Evolutionary conservation across 768 basidiomycete species (phyloP).

Genomic region (Lactarius deliciosus): DNA sequence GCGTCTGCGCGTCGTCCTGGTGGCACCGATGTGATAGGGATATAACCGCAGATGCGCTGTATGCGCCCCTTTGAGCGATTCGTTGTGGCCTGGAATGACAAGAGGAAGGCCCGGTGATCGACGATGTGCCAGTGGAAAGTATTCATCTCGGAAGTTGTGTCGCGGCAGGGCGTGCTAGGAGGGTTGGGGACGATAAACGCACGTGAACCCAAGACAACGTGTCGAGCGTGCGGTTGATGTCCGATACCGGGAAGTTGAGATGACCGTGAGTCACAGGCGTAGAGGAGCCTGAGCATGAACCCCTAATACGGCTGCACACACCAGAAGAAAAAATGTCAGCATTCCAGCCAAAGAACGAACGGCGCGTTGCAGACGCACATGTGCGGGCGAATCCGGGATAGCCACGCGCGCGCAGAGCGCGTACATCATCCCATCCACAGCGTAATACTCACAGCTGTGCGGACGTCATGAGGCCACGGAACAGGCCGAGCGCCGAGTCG

Average conservation of each 20-base stretch:
- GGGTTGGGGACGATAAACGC: neutral
- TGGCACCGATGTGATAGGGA: no score
- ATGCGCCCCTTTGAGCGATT: no score
- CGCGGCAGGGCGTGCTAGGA: constrained; percentile 1
- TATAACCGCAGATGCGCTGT: constrained; percentile 35
- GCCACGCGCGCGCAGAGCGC: constrained; percentile 41
- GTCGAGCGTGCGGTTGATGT: constrained; percentile 17
- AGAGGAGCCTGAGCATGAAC: no score
- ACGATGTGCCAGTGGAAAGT: constrained; percentile 49
- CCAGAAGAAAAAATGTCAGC: no score
- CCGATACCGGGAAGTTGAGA: neutral
- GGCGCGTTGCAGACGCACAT: constrained; percentile 35
- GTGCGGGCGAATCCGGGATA: constrained; percentile 49
- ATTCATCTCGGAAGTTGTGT: constrained; percentile 43
- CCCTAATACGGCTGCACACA: neutral
- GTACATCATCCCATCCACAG: constrained; percentile 38
- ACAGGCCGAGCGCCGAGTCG: constrained; percentile 49
- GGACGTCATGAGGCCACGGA: constrained; percentile 56
- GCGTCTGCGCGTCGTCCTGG: constrained; percentile 58
- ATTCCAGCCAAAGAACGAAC: neutral
- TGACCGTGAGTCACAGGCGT: neutral
- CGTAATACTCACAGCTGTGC: constrained; percentile 54
- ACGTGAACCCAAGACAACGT: constrained; percentile 28
- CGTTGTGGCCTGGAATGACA: no score
- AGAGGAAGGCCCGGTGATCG: constrained; percentile 53